Base-by-base conservation (phyloP, 768 basidiomycete genomes). In the Lentinula detonsa region DNA sequence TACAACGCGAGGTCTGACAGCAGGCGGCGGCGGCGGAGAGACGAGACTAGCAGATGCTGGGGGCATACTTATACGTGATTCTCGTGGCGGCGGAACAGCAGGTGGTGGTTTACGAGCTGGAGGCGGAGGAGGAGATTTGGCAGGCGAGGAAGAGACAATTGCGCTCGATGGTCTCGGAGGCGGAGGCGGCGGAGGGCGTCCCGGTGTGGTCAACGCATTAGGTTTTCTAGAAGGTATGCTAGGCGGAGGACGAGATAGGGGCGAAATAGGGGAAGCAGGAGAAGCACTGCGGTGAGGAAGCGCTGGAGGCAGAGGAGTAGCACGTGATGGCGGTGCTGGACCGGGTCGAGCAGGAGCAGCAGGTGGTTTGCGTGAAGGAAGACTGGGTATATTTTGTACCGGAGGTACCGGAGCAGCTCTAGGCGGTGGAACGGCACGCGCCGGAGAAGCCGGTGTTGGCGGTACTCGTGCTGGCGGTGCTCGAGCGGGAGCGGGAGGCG, bases 81-180 rank as follows among this genome's bases (percentile, higher is more conserved):
- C 50, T 5, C 45, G 57, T 37, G 75, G 68, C 34, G 80, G 69
- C 42, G 76, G 76, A 6, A 46, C 54, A 34, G 37, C 45, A 10
- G 65, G 67, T 49, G 65, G 53, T 21, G 57, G 59, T 61, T 62
- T 70, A 8, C 73, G 70, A 35, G 70, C 69, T 8, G 78, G 79
- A n/a, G 74, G 75, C 0, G 81, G 80, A 0, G 76, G 78, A 8
- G 72, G 69, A 56, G 75, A 70, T 49, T 68, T 60, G 2, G 70
- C 64, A 13, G 72, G 66, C 8, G 71, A 66, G 21, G 66, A 68
- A 65, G 23, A 74, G 72, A 57, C 46, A 10, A 48, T 23, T 23
- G 21, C 46, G 21, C 77, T 79, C 5, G 75, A 70, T 56, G 74
- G 75, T 23, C 81, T 69, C 18, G 77, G 73, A 15, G 84, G 81